These are phyloP conservation scores for Aureobasidium sp. DNA, from an alignment of 2,329 filamentous ascomycete species.

Conservation along the genomic window DNA sequence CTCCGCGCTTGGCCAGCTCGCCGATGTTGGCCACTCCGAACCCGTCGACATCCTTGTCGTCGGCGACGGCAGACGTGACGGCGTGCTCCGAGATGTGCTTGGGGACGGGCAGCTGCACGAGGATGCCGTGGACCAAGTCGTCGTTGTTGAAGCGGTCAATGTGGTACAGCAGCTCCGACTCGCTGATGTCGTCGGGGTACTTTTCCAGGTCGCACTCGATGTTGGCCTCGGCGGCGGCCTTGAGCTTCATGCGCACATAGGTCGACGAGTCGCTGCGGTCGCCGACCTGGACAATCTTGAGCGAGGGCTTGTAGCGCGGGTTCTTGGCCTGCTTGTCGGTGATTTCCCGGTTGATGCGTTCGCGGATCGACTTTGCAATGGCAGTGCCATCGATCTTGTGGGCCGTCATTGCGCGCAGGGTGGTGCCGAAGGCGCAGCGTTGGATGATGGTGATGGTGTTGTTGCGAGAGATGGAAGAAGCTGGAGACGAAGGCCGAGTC, in stretches of 20 bases:
- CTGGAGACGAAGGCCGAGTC: not conserved
- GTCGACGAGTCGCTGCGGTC: slow-evolving; percentile 90
- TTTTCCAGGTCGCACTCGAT: slow-evolving; percentile 83
- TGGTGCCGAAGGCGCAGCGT: slow-evolving; percentile 41
- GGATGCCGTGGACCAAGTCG: slow-evolving; percentile 76
- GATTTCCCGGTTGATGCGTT: slow-evolving; percentile 73
- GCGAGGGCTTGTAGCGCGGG: slow-evolving; percentile 76
- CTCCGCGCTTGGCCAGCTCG: slow-evolving; percentile 91
- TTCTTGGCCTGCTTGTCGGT: slow-evolving; percentile 72
- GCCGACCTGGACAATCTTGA: slow-evolving; percentile 97
- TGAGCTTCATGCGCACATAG: slow-evolving; percentile 99
- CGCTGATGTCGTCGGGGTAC: slow-evolving; percentile 71
- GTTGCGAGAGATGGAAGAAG: too few species aligned
- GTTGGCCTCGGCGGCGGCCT: slow-evolving; percentile 90
- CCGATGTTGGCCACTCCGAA: slow-evolving; percentile 94
- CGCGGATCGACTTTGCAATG: slow-evolving; percentile 86
- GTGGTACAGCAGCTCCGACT: slow-evolving; percentile 77
- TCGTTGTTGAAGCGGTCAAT: slow-evolving; percentile 83
- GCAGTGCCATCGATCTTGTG: slow-evolving; percentile 92
- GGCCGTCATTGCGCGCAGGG: slow-evolving; percentile 65
- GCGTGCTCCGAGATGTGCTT: slow-evolving; percentile 83
- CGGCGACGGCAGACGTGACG: slow-evolving; percentile 81
- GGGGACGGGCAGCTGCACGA: slow-evolving; percentile 89
- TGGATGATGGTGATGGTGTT: too few species aligned
- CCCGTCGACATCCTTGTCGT: slow-evolving; percentile 96